Evolutionary conservation across 306 rosid genomes (phyloP).

Genomic region (Herpetospermum pedunculosum): DNA sequence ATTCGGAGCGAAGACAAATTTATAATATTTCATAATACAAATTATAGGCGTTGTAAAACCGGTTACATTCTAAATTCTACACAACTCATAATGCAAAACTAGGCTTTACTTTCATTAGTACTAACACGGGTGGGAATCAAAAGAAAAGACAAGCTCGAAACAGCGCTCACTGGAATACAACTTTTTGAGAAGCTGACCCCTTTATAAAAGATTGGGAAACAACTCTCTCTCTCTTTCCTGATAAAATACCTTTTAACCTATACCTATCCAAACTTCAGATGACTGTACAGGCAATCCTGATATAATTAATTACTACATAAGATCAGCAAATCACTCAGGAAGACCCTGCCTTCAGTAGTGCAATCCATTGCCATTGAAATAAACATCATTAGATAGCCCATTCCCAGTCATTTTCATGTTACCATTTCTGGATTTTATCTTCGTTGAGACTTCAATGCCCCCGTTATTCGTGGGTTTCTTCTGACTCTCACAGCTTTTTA

Average conservation of each 20-base stretch:
- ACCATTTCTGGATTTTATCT: constrained; percentile 32
- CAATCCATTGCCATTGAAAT: constrained; percentile 39
- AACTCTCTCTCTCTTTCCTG: constrained; percentile 36
- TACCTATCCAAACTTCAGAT: constrained; percentile 29
- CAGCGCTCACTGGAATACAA: constrained; percentile 1
- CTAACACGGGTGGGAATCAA: neutral
- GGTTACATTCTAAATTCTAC: neutral
- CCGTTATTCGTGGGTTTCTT: constrained; percentile 23
- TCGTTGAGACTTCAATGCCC: constrained; percentile 19
- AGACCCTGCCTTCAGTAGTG: constrained; percentile 24
- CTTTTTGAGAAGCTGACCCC: constrained; percentile 28
- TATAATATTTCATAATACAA: too few relatives aligned
- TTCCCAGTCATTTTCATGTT: constrained; percentile 17
- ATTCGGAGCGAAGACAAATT: too few relatives aligned
- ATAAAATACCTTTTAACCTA: constrained; percentile 21
- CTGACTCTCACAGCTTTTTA: constrained; percentile 28
- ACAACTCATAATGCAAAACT: neutral
- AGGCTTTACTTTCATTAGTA: neutral
- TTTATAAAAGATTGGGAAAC: constrained; percentile 38
- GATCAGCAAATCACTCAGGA: constrained; percentile 3
- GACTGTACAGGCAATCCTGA: constrained; percentile 38
- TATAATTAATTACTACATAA: constrained; percentile 9
- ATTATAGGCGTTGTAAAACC: too few relatives aligned
- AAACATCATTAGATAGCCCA: constrained; percentile 29
- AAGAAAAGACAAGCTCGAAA: neutral